These are phyloP conservation scores for Paxillus rubicundulus DNA, from an alignment of 768 basidiomycete genomes.

Conservation along the genomic window DNA sequence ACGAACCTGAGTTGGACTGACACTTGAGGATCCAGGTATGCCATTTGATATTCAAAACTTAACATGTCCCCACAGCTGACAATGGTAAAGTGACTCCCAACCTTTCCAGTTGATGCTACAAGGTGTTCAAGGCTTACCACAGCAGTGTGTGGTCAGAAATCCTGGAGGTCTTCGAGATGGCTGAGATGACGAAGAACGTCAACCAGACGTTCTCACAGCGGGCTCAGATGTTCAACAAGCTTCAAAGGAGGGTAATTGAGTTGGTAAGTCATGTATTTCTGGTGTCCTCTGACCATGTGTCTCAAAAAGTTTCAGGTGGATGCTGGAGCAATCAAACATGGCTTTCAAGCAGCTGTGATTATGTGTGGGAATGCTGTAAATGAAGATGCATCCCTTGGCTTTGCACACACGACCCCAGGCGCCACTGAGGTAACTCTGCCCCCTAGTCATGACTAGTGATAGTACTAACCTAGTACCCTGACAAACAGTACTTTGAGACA, in stretches of 20 bases:
- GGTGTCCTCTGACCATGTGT: background rate
- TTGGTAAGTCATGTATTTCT: background rate
- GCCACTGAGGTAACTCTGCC: background rate
- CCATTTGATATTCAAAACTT: background rate
- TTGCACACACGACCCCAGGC: background rate
- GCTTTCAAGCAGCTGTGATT: slow-evolving; percentile 1
- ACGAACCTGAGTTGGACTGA: background rate
- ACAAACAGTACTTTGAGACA: slow-evolving; percentile 2
- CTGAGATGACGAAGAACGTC: background rate
- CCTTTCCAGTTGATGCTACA: background rate
- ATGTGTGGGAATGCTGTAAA: slow-evolving; percentile 5
- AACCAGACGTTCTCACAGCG: background rate
- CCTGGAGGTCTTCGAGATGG: background rate
- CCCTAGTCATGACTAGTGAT: no score
- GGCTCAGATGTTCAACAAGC: background rate
- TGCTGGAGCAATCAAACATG: background rate
- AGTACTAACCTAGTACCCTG: no score
- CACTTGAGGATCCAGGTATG: background rate
- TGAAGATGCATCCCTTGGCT: slow-evolving; percentile 1
- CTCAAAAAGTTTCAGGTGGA: background rate
- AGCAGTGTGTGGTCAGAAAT: background rate
- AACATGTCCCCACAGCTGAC: no score
- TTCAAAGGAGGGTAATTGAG: background rate
- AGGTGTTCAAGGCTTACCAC: background rate
- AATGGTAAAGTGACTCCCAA: background rate